Percentiles rank a stretch among this genome's conserved stretches.
phyloP scores from a whole-genome alignment of 2,329 filamentous ascomycete species.

The Ascochyta rabiei region DNA sequence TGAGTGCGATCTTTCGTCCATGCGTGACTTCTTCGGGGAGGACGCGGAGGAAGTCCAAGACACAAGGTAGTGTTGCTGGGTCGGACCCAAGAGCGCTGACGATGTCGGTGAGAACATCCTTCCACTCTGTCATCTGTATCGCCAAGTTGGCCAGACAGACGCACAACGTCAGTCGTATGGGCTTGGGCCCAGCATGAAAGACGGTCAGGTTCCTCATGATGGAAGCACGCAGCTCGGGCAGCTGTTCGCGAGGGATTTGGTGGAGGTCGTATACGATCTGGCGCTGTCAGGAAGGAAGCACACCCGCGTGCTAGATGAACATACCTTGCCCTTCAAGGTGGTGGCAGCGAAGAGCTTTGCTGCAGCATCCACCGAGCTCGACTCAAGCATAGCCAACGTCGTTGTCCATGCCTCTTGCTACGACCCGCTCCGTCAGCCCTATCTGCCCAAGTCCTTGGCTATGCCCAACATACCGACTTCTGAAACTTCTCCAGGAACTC shows the following conservation, averaged over 20 bases:
- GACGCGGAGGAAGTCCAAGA: constrained; percentile 95
- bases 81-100: constrained; percentile 78
- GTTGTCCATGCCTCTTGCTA: constrained; percentile 91
- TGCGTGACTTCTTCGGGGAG: constrained; percentile 98
- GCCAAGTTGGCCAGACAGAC: constrained; percentile 93
- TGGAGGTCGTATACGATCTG: constrained; percentile 97
- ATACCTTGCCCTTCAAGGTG: constrained; percentile 96
- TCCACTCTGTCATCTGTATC: constrained; percentile 96
- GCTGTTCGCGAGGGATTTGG: constrained; percentile 78
- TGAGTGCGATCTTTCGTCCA: constrained; percentile 98
- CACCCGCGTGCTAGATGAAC: constrained; percentile 20
- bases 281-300: constrained; percentile 26
- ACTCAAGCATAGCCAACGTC: constrained; percentile 85
- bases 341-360: constrained; percentile 95
- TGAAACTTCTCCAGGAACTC: constrained; percentile 93
- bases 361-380: constrained; percentile 74
- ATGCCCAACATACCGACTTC: constrained; percentile 78
- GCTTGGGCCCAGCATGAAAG: constrained; percentile 81
- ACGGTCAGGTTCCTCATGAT: constrained; percentile 80
- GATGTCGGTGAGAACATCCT: constrained; percentile 84
- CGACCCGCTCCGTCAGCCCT: constrained; percentile 32
- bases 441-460: constrained; percentile 14
- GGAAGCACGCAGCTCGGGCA: constrained; percentile 80
- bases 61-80: constrained; percentile 79
- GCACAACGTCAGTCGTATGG: constrained; percentile 82